Evolutionary conservation across 768 basidiomycete genomes (phyloP).

Genomic region (Russula ochroleuca): DNA sequence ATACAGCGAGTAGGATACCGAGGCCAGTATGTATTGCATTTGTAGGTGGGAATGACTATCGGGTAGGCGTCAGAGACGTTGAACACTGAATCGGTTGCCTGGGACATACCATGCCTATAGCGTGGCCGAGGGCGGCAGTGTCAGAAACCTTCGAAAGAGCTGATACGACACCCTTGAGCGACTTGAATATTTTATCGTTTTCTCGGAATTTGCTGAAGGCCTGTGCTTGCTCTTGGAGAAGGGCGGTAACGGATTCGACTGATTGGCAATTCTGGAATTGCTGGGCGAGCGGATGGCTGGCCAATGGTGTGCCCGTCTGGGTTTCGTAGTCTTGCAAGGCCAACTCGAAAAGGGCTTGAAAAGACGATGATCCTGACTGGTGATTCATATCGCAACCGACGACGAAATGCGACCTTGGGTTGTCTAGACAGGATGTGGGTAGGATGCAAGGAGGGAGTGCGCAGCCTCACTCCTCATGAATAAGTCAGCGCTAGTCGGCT

Average conservation of each 20-base stretch:
- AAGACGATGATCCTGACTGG: neutral
- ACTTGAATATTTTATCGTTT: neutral
- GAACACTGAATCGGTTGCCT: neutral
- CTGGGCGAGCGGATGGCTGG: neutral
- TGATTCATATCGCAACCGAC: neutral
- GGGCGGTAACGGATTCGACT: neutral
- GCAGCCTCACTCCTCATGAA: too few relatives aligned
- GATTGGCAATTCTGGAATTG: neutral
- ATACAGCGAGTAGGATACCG: neutral
- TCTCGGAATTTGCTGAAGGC: neutral
- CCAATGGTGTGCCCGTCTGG: too few relatives aligned
- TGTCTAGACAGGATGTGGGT: too few relatives aligned
- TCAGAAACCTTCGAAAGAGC: neutral
- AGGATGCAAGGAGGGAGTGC: too few relatives aligned
- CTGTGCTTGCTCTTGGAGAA: neutral
- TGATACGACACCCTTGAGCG: neutral
- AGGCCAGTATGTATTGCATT: neutral
- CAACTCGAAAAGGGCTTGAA: neutral
- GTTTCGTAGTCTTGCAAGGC: neutral
- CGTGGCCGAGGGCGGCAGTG: neutral
- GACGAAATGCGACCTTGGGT: too few relatives aligned
- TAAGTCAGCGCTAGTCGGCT: too few relatives aligned
- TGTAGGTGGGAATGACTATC: neutral
- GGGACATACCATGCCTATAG: neutral
- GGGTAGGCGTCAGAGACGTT: slow-evolving; percentile 29